phyloP scores from a whole-genome alignment of 805 yeast species.

The Zygosaccharomyces rouxii region DNA sequence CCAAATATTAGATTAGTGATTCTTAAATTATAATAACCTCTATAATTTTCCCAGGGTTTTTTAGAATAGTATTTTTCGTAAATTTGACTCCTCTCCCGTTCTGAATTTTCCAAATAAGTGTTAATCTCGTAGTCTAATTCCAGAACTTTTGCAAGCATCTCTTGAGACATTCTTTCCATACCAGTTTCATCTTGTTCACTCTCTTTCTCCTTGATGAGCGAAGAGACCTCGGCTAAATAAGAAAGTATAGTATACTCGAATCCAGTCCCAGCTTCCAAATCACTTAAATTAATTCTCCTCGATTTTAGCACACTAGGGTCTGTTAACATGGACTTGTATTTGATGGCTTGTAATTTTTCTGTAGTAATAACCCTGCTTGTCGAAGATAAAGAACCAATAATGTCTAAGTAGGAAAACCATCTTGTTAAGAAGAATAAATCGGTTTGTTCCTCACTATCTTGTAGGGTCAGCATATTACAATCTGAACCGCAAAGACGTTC shows the following conservation, averaged over 20 bases:
- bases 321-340: slow-evolving; percentile 22
- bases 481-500: slow-evolving; percentile 12
- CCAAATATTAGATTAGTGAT: slow-evolving; percentile 52
- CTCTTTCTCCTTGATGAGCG: slow-evolving; percentile 36
- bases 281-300: slow-evolving; percentile 32
- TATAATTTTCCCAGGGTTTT: slow-evolving; percentile 8
- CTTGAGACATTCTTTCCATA: slow-evolving; percentile 15
- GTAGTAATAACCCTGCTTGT: slow-evolving; percentile 30
- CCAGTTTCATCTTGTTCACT: slow-evolving; percentile 10
- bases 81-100: slow-evolving; percentile 29
- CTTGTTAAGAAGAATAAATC: slow-evolving; percentile 51
- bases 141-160: slow-evolving; percentile 33
- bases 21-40: slow-evolving; percentile 32
- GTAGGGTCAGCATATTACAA: slow-evolving; percentile 13
- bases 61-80: slow-evolving; percentile 11
- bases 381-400: slow-evolving; percentile 58
- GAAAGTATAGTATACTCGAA: slow-evolving; percentile 62
- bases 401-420: slow-evolving; percentile 67
- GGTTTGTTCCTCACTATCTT: slow-evolving; percentile 18
- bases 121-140: slow-evolving; percentile 36
- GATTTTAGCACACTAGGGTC: slow-evolving; percentile 5
- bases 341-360: slow-evolving; percentile 10
- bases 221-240: slow-evolving; percentile 47
- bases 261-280: slow-evolving; percentile 61
- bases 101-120: slow-evolving; percentile 22